A percentile compares a stretch with the other conserved stretches of the same genome.
These are phyloP conservation scores for Arthrobotrys pseudoclavata DNA, from an alignment of 2,329 filamentous ascomycete species.

Conservation along the genomic window DNA sequence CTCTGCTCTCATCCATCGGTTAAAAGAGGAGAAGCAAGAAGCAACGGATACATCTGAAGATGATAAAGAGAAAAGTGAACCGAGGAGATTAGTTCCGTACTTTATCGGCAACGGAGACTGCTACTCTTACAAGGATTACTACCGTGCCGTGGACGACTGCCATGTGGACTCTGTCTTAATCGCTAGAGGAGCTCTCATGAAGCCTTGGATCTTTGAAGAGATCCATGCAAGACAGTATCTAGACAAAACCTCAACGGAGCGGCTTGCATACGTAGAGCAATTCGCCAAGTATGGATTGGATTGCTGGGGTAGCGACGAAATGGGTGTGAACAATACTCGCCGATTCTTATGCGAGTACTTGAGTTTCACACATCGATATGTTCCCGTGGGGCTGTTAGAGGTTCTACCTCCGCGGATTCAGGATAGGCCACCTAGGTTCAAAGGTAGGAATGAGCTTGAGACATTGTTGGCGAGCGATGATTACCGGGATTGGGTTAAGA, in stretches of 20 bases:
- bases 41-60: constrained; percentile 80
- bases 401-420: constrained; percentile 88
- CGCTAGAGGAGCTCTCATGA: constrained; percentile 93
- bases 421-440: constrained; percentile 86
- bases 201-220: constrained; percentile 98
- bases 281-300: constrained; percentile 92
- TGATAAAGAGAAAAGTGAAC: constrained; percentile 71
- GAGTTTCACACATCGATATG: constrained; percentile 91
- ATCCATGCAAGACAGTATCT: constrained; percentile 92
- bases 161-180: constrained; percentile 96
- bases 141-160: constrained; percentile 79
- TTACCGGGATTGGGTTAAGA: constrained; percentile 98
- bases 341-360: constrained; percentile 96
- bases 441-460: constrained; percentile 89
- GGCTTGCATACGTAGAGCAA: constrained; percentile 86
- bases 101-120: constrained; percentile 98
- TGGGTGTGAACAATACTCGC: constrained; percentile 89
- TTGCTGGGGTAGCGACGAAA: constrained; percentile 94
- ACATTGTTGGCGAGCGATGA: constrained; percentile 91
- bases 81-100: constrained; percentile 68
- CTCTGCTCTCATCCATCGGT: constrained; percentile 82
- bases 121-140: constrained; percentile 92
- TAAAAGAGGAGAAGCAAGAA: constrained; percentile 77
- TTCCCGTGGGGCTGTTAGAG: constrained; percentile 89
- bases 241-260: constrained; percentile 91